Evolutionary conservation across 352 stramenopile species (phyloP), one percentile per base, ranked within the genome.

Genomic region (Blastocystis sp.): DNA sequence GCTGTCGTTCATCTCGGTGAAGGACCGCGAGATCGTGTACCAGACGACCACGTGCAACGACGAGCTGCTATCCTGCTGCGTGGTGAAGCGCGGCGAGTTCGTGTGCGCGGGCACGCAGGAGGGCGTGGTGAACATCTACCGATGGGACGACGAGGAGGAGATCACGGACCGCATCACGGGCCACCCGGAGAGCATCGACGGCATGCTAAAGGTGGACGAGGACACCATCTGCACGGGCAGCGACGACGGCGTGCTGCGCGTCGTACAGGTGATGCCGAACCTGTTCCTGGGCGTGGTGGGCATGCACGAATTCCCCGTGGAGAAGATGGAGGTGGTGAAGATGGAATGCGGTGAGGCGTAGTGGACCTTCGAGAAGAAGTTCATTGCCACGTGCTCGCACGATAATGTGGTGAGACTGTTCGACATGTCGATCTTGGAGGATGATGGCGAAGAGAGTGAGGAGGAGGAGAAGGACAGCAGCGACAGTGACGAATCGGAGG

Each of bases 101-200:
- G 48, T 88, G 17, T 76, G 64, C 60, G 67, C 67, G 7, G 78
- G 78, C 2, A 88, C 78, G n/a, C 78, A 88, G 34, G 67, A 88
- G 41, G 78, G 78, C 40, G 53, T 41, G n/a, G 64, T 88, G 0
- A 88, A 88, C 52, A 76, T 88, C n/a, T 62, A 65, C 43, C 62
- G 66, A 41, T 88, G 78, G 78, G 62, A 79, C 43, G 78, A 76
- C 34, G 64, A 79, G 45, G 78, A 77, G 2, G 23, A 64, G 19
- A 78, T 88, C 2, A 28, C 48, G 10, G 78, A 88, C 53, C 78
- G 78, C 34, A 88, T 88, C 3, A 79, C 78, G 9, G 78, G 78
- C 62, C 78, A 88, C 66, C 78, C 78, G 9, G 64, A 88, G 67
- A 88, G 78, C 60, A 79, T 88, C 60, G 78, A 88, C 45, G 64